These are phyloP conservation scores for Endocalyx cinctus DNA, from an alignment of 2,329 filamentous ascomycete species.

Conservation along the genomic window DNA sequence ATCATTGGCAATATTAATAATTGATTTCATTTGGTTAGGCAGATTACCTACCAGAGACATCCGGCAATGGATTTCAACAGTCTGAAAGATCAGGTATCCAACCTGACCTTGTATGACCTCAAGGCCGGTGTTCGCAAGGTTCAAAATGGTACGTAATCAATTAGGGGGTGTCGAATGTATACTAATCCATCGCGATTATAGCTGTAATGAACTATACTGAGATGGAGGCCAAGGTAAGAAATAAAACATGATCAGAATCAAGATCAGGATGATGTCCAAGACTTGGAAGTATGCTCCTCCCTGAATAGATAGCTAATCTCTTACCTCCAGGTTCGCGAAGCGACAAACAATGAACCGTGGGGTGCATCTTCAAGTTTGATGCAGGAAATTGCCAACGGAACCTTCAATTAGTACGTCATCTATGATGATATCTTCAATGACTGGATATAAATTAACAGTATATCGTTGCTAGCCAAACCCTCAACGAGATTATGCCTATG, in stretches of 20 bases:
- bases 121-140: constrained; percentile 94
- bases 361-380: constrained; percentile 78
- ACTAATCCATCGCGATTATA: constrained; percentile 29
- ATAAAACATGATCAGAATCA: too few relatives aligned
- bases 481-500: constrained; percentile 99
- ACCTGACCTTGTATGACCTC: constrained; percentile 89
- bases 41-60: too few relatives aligned
- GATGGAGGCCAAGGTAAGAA: constrained; percentile 68
- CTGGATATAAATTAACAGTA: constrained; percentile 4
- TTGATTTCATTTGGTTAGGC: too few relatives aligned
- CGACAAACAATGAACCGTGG: constrained; percentile 99
- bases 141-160: constrained; percentile 70
- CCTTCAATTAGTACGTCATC: constrained; percentile 85
- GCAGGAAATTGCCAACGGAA: constrained; percentile 98
- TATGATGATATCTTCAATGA: constrained; percentile 1
- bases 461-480: constrained; percentile 63
- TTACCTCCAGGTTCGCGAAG: constrained; percentile 74
- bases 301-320: too few relatives aligned
- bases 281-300: too few relatives aligned
- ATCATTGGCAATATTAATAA: constrained; percentile 2
- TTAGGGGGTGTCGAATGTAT: background rate
- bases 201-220: constrained; percentile 98
- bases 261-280: too few relatives aligned
- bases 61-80: constrained; percentile 75
- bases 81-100: constrained; percentile 81